These are phyloP conservation scores for Scytalidium sp. DNA, from an alignment of 2,329 filamentous ascomycete species.

Conservation along the genomic window DNA sequence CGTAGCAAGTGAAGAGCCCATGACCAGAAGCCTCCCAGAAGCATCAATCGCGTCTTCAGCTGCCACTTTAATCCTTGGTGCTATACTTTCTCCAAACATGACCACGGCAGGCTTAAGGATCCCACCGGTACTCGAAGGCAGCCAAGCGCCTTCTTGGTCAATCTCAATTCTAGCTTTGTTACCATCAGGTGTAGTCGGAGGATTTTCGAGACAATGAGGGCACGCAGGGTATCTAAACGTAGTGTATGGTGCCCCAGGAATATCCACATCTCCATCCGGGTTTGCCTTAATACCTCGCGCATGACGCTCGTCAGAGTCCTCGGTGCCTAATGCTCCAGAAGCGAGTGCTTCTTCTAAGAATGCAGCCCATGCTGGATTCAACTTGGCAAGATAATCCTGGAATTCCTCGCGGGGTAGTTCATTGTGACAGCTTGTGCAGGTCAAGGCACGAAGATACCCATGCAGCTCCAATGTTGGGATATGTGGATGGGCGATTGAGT, in stretches of 20 bases:
- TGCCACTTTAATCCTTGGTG: conserved; percentile 62
- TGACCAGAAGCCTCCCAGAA: conserved; percentile 70
- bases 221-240: conserved; percentile 92
- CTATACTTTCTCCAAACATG: conserved; percentile 95
- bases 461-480: conserved; percentile 82
- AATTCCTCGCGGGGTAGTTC: conserved; percentile 71
- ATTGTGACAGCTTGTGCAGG: conserved; percentile 75
- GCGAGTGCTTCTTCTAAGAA: conserved; percentile 72
- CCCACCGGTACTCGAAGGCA: conserved; percentile 62
- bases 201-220: conserved; percentile 69
- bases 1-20: conserved; percentile 89
- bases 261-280: conserved; percentile 90
- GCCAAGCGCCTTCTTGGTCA: conserved; percentile 80
- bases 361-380: conserved; percentile 84
- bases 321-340: conserved; percentile 72
- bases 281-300: conserved; percentile 76
- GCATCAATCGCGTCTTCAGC: conserved; percentile 80
- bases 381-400: conserved; percentile 68
- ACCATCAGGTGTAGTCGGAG: conserved; percentile 55
- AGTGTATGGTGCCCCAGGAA: conserved; percentile 82
- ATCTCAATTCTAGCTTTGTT: conserved; percentile 58
- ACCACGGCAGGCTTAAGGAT: conserved; percentile 90
- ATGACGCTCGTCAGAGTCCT: conserved; percentile 68
- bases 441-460: conserved; percentile 78
- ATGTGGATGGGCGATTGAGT: conserved; percentile 70